Evolutionary conservation across 768 basidiomycete species (phyloP).

Genomic region (Leucocoprinus leucothites): DNA sequence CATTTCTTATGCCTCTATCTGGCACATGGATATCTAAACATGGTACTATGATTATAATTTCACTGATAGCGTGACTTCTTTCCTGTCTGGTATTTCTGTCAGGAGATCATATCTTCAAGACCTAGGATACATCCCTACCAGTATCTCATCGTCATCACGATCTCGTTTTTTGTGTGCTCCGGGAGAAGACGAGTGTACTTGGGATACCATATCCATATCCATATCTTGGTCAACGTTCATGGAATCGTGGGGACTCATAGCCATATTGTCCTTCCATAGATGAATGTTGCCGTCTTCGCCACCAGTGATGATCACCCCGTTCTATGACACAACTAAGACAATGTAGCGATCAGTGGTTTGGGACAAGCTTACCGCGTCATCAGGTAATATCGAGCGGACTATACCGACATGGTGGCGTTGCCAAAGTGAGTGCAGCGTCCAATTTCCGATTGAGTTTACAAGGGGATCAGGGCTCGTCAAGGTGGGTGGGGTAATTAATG

Average conservation of each 20-base stretch:
- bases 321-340: slow-evolving; percentile 11
- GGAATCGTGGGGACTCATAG: not conserved
- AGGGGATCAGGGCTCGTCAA: slow-evolving; percentile 17
- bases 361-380: slow-evolving; percentile 39
- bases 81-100: not conserved
- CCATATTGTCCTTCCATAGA: slow-evolving; percentile 18
- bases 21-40: too few species aligned
- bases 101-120: not conserved
- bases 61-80: slow-evolving; percentile 3
- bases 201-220: not conserved
- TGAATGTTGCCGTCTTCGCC: slow-evolving; percentile 30
- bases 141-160: slow-evolving; percentile 1
- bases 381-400: slow-evolving; percentile 55
- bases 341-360: not conserved
- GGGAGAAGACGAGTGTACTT: not conserved
- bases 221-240: not conserved
- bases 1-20: too few species aligned
- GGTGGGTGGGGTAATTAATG: slow-evolving; percentile 38
- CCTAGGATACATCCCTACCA: not conserved
- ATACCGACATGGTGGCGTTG: slow-evolving; percentile 53
- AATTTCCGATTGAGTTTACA: slow-evolving; percentile 35
- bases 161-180: not conserved
- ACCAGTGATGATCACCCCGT: slow-evolving; percentile 25
- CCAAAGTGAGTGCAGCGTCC: slow-evolving; percentile 53
- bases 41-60: not conserved